phyloP scores from a whole-genome alignment of 805 yeast species.

The Saturnispora bothae region DNA sequence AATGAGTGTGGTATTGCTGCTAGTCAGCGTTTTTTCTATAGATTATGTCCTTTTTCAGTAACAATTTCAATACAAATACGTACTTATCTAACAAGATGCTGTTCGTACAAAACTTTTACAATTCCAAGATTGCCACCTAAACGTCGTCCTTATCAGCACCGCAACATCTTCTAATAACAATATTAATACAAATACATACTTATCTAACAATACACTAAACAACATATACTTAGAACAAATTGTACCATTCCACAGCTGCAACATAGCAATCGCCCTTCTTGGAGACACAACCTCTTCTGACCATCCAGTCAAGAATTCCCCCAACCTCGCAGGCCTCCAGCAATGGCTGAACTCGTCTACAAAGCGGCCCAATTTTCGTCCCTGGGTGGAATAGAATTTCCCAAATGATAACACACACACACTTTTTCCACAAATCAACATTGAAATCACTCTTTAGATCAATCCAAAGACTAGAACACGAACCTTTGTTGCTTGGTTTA shows the following conservation, averaged over 20 bases:
- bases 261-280: constrained; percentile 30
- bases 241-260: constrained; percentile 35
- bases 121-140: constrained; percentile 33
- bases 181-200: neutral
- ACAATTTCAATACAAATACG: neutral
- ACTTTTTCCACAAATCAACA: constrained; percentile 45
- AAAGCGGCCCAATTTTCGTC: constrained; percentile 23
- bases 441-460: constrained; percentile 55
- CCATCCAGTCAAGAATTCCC: constrained; percentile 36
- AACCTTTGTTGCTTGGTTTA: constrained; percentile 47
- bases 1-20: too few relatives aligned
- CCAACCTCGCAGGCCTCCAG: constrained; percentile 30
- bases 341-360: constrained; percentile 19
- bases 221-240: constrained; percentile 1
- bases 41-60: too few relatives aligned
- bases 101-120: constrained; percentile 27
- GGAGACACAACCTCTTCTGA: constrained; percentile 28
- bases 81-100: neutral
- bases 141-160: constrained; percentile 24
- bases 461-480: constrained; percentile 66
- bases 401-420: constrained; percentile 37
- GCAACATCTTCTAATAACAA: constrained; percentile 17
- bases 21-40: too few relatives aligned
- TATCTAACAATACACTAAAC: neutral
- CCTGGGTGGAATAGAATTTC: constrained; percentile 49